Evolutionary conservation across 495 filamentous ascomycete species (phyloP), one percentile per base, ranked within the genome.

Genomic region (Chaetomium cochliodes): DNA sequence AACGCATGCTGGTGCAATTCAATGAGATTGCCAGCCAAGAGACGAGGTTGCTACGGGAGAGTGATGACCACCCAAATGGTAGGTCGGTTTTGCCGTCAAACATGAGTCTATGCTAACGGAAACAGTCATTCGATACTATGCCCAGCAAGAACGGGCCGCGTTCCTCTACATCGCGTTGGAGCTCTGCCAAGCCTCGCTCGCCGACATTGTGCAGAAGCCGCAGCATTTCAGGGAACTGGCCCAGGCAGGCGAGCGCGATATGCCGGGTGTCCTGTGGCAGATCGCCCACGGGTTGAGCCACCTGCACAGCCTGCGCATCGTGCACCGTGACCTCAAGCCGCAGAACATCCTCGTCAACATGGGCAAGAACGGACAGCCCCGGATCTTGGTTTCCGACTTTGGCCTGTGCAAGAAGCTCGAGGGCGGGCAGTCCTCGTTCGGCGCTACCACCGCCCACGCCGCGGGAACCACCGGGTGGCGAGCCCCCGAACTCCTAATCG

Each of bases 401-500:
- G 94, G 94, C 15, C 84, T 98, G 22, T 98, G 94, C 76, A 98
- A 98, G 82, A 97, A 96, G 71, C 78, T 98, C n/a, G 94, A 97
- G 62, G 92, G 90, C 61, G 92, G 96, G 52, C 91, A 93, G 70
- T 96, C 92, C 56, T 98, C 94, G 0, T 93, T 98, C 74, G 88
- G 92, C 22, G 91, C 92, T 9, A 96, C 94, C 5, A 98, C 93
- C 2, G 92, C 92, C 13, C 92, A 96, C 70, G 92, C 92, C 16
- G 91, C 92, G 39, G 94, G 94, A 25, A 98, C 94, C 2, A 90
- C 90, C 39, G 94, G 94, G 30, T 98, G 94, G 94, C 90, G 93
- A 47, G 94, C 94, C 3, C 94, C 96, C 0, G 94, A 98, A 74
- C 83, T 98, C 2, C 86, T 98, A 49, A 81, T 92, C 26, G 90